phyloP scores from a whole-genome alignment of 208 protist species.

The Blastocrithidia nonstop region DNA sequence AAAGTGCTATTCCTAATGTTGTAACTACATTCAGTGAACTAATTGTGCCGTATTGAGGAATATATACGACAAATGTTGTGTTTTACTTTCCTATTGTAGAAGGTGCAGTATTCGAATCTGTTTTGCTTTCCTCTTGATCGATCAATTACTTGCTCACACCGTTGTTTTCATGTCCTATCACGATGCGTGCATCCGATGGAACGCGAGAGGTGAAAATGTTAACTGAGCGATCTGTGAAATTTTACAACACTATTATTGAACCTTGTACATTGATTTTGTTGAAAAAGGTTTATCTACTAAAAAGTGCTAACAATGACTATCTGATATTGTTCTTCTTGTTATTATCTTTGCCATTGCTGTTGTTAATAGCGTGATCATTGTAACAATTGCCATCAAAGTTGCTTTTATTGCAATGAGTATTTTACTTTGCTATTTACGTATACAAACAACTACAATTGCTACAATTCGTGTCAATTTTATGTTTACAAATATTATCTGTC shows the following conservation, averaged over 20 bases:
- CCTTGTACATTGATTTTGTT: not conserved
- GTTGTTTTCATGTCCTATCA: constrained; percentile 76
- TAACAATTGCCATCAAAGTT: too few species aligned
- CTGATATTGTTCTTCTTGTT: too few species aligned
- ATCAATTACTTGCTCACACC: constrained; percentile 25
- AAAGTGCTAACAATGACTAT: constrained; percentile 15
- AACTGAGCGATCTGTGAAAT: constrained; percentile 48
- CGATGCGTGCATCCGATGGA: constrained; percentile 16
- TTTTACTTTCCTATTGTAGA: too few species aligned
- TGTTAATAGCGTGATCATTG: too few species aligned
- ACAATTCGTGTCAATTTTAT: not conserved
- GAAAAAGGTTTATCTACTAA: constrained; percentile 24
- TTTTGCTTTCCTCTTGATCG: too few species aligned
- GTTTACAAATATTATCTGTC: not conserved
- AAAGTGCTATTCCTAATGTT: constrained; percentile 68
- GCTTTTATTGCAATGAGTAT: not conserved
- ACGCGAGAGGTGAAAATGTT: constrained; percentile 43
- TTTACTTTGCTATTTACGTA: not conserved
- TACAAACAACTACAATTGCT: not conserved
- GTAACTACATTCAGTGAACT: constrained; percentile 84
- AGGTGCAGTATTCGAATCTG: too few species aligned
- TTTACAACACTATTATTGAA: constrained; percentile 66
- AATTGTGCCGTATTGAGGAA: constrained; percentile 83
- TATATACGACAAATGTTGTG: constrained; percentile 70
- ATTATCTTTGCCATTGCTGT: too few species aligned